These are phyloP conservation scores for Laburnicola sp. DNA, from an alignment of 2,329 filamentous ascomycete species.

Conservation along the genomic window DNA sequence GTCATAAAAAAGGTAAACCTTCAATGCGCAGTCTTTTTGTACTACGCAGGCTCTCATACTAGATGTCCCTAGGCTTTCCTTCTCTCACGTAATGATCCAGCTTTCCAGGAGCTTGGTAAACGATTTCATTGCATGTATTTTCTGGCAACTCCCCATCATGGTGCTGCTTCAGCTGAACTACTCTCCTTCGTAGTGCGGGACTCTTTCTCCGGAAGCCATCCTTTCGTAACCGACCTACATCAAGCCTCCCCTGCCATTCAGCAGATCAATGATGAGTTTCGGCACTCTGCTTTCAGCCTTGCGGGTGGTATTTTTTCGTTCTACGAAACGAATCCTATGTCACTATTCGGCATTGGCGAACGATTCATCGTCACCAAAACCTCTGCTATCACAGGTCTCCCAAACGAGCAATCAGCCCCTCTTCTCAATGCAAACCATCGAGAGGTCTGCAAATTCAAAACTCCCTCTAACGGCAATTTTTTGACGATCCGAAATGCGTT, in stretches of 20 bases:
- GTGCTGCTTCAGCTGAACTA: not conserved
- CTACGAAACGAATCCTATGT: no score
- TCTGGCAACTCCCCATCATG: not conserved
- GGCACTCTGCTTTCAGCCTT: not conserved
- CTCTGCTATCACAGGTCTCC: no score
- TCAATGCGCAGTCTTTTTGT: not conserved
- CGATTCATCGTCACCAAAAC: no score
- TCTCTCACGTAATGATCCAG: not conserved
- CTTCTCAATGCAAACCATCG: no score
- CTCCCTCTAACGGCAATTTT: not conserved
- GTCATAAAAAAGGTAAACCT: not conserved
- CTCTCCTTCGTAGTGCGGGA: not conserved
- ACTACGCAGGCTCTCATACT: not conserved
- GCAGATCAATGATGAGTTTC: not conserved
- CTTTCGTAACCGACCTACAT: not conserved
- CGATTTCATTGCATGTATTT: not conserved
- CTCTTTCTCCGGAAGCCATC: not conserved
- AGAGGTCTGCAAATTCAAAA: not conserved
- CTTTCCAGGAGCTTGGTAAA: not conserved
- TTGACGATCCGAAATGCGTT: not conserved
- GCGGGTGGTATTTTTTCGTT: no score
- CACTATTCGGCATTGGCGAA: not conserved
- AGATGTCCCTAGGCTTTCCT: not conserved
- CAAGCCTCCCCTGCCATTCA: not conserved
- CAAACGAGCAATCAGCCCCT: no score